These are phyloP conservation scores for Vitis labrusca DNA, from an alignment of 164 flowering plant species.

Conservation along the genomic window DNA sequence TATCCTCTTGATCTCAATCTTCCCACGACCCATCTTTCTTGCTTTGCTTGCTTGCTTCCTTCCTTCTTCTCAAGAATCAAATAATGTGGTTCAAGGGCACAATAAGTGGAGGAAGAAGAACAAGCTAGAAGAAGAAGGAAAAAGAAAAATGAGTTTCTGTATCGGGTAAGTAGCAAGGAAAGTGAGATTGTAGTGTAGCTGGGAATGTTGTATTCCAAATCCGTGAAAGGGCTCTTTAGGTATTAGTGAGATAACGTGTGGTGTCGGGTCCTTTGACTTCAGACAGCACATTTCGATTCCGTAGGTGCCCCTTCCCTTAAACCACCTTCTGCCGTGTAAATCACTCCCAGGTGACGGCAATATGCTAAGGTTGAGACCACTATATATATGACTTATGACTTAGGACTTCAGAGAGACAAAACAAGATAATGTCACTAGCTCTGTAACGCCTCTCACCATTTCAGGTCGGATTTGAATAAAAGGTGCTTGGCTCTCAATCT, in stretches of 20 bases:
- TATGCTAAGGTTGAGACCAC: too few species aligned
- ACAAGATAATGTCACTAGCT: too few species aligned
- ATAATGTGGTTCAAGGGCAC: neutral
- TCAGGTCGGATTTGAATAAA: neutral
- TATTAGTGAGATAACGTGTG: too few species aligned
- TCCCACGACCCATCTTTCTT: slow-evolving; percentile 63
- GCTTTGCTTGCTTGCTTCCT: neutral
- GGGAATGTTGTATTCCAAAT: slow-evolving; percentile 7
- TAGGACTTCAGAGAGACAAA: too few species aligned
- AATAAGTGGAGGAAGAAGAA: slow-evolving; percentile 5
- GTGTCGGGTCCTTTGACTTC: too few species aligned
- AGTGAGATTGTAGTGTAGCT: slow-evolving; percentile 22
- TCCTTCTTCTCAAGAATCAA: neutral
- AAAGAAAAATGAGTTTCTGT: slow-evolving; percentile 11
- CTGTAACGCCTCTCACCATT: too few species aligned
- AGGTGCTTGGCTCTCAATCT: too few species aligned
- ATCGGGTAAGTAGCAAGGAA: slow-evolving; percentile 17
- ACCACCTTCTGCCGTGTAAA: neutral
- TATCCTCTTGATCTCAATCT: slow-evolving; percentile 68
- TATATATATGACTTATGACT: too few species aligned
- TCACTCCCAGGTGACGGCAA: too few species aligned
- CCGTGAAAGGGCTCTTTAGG: slow-evolving; percentile 1
- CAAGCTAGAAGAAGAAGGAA: slow-evolving; percentile 5
- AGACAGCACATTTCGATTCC: too few species aligned
- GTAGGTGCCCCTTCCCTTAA: neutral